A percentile compares a stretch with the other conserved stretches of the same genome.
Conservation (phyloP, 768 basidiomycete genomes). For the Mycena capillaripes region DNA sequence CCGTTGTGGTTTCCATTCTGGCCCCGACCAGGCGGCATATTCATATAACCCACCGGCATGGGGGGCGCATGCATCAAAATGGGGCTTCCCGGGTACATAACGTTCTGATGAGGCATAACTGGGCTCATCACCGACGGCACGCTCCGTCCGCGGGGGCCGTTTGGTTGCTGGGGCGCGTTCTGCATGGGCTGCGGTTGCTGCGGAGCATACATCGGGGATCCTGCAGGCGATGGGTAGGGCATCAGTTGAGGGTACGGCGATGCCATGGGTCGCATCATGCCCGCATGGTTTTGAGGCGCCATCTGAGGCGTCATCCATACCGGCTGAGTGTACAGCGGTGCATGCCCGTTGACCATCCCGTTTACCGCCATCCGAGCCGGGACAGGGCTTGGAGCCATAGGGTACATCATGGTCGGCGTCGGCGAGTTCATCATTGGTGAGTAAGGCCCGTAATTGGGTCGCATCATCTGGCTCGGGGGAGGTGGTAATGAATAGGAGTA, state of each 20-base stretch:
- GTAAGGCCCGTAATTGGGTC: conserved; percentile 71
- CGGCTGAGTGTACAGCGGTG: conserved; percentile 70
- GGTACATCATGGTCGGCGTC: conserved; percentile 75
- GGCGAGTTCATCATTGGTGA: conserved; percentile 83
- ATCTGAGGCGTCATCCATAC: conserved; percentile 80
- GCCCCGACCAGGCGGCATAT: conserved; percentile 61
- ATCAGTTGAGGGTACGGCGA: conserved; percentile 81
- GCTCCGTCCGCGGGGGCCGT: conserved; percentile 60
- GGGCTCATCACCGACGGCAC: conserved; percentile 79
- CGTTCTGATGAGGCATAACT: conserved; percentile 61
- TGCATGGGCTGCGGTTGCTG: conserved; percentile 60
- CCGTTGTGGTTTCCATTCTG: conserved; percentile 65
- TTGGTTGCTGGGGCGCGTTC: conserved; percentile 52
- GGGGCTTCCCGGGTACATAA: conserved; percentile 78
- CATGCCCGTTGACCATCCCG: conserved; percentile 65
- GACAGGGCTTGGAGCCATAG: conserved; percentile 73
- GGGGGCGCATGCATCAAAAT: conserved; percentile 76
- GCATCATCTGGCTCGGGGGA: conserved; percentile 61
- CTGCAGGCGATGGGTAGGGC: conserved; percentile 71
- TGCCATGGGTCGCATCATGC: conserved; percentile 68
- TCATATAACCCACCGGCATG: conserved; percentile 62
- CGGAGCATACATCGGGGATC: conserved; percentile 63
- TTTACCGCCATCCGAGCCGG: conserved; percentile 66
- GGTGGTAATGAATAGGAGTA: conserved; percentile 36
- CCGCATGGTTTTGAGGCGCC: conserved; percentile 60